A percentile compares a stretch with the other conserved stretches of the same genome.
phyloP scores from a whole-genome alignment of 805 yeast species.

The Saturnispora halmiae region DNA sequence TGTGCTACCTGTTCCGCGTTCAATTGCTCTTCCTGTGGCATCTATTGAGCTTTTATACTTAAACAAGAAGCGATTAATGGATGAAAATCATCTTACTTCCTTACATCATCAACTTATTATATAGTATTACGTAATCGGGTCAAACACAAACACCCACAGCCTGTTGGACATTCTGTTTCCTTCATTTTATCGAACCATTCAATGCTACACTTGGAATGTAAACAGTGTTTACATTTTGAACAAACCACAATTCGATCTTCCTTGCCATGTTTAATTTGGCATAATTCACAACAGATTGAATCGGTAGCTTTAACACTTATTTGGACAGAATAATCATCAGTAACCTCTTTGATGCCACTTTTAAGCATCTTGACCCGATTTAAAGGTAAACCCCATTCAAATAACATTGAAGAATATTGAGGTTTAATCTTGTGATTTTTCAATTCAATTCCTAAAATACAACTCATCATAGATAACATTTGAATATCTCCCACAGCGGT shows the following conservation, averaged over 20 bases:
- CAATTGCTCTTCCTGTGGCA: background rate
- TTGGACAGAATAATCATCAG: too few relatives aligned
- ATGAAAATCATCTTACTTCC: background rate
- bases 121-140: too few relatives aligned
- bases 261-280: conserved; percentile 55
- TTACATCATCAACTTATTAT: background rate
- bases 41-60: background rate
- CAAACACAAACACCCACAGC: conserved; percentile 72
- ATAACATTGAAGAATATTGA: conserved; percentile 70
- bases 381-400: conserved; percentile 77
- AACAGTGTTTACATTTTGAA: conserved; percentile 63
- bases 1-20: too few relatives aligned
- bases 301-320: conserved; percentile 16
- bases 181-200: conserved; percentile 60
- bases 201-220: conserved; percentile 71
- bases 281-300: conserved; percentile 54
- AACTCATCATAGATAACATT: conserved; percentile 83
- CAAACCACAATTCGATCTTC: conserved; percentile 58
- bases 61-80: too few relatives aligned
- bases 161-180: conserved; percentile 61
- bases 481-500: conserved; percentile 63
- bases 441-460: conserved; percentile 36
- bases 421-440: conserved; percentile 34
- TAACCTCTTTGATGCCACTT: too few relatives aligned
- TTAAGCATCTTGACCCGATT: conserved; percentile 71